Conservation (phyloP, 305 asterid genomes). For the Fraxinus floribunda region DNA sequence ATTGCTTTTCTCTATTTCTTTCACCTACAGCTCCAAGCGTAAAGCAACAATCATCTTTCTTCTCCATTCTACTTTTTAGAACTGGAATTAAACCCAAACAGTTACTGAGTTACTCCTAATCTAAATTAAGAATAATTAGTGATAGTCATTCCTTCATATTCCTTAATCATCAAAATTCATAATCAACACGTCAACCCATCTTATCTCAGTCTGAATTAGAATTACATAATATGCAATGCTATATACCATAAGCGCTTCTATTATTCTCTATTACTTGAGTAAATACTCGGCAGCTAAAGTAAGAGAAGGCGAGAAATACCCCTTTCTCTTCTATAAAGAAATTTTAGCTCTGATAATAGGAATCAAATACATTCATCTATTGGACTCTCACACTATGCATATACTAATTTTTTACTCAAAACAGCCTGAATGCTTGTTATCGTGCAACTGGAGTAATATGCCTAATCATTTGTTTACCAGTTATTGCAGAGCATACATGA, state of each 20-base stretch:
- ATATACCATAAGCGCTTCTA: neutral
- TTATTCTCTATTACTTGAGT: neutral
- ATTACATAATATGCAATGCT: neutral
- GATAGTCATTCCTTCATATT: neutral
- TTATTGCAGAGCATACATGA: neutral
- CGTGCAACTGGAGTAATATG: neutral
- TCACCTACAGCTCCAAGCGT: neutral
- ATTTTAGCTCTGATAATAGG: neutral
- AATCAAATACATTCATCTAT: neutral
- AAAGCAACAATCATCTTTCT: neutral
- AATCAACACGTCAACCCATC: neutral
- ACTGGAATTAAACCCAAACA: neutral
- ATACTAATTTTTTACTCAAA: neutral
- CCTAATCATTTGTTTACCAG: neutral
- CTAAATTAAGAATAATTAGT: neutral
- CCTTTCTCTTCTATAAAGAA: neutral
- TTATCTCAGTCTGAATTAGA: neutral
- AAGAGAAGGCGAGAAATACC: neutral
- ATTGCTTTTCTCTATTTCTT: neutral
- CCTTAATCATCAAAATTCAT: neutral
- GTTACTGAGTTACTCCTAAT: too few relatives aligned
- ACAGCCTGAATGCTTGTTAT: neutral
- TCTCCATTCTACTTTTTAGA: neutral
- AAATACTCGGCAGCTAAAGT: neutral
- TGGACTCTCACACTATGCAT: neutral